Evolutionary conservation across 257 asterid species (phyloP).

Genomic region (Nicotiana attenuata): DNA sequence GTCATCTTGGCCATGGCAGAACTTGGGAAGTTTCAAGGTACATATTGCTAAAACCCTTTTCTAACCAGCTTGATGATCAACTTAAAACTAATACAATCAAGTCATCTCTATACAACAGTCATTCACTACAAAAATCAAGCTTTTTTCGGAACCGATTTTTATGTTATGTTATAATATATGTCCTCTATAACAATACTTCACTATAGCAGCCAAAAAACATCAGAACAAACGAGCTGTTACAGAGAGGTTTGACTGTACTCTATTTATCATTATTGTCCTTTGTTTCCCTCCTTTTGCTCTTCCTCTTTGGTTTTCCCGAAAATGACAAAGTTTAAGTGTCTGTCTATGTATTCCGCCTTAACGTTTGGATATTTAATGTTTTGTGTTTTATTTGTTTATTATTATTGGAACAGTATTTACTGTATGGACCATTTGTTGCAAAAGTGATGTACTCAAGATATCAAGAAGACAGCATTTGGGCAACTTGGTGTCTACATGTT

Average conservation of each 20-base stretch:
- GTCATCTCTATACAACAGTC: too few relatives aligned
- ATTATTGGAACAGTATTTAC: conserved; percentile 33
- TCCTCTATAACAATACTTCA: too few relatives aligned
- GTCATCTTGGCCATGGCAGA: conserved; percentile 75
- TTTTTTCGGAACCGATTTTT: too few relatives aligned
- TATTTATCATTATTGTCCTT: too few relatives aligned
- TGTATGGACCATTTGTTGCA: conserved; percentile 60
- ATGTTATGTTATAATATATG: too few relatives aligned
- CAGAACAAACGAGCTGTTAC: too few relatives aligned
- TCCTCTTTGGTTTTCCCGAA: too few relatives aligned
- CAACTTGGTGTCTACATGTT: conserved; percentile 55
- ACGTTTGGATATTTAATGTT: neutral
- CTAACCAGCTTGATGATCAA: neutral
- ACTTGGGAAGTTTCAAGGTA: conserved; percentile 68
- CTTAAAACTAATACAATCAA: neutral
- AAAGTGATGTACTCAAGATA: conserved; percentile 46
- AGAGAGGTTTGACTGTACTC: too few relatives aligned
- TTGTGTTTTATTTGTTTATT: neutral
- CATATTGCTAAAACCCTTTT: neutral
- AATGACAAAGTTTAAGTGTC: too few relatives aligned
- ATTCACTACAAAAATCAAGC: too few relatives aligned
- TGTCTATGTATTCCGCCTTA: neutral
- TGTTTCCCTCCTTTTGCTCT: too few relatives aligned
- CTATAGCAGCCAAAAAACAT: too few relatives aligned
- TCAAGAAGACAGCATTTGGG: conserved; percentile 28